phyloP scores from a whole-genome alignment of 768 basidiomycete genomes.

The Pleurotus pulmonarius region DNA sequence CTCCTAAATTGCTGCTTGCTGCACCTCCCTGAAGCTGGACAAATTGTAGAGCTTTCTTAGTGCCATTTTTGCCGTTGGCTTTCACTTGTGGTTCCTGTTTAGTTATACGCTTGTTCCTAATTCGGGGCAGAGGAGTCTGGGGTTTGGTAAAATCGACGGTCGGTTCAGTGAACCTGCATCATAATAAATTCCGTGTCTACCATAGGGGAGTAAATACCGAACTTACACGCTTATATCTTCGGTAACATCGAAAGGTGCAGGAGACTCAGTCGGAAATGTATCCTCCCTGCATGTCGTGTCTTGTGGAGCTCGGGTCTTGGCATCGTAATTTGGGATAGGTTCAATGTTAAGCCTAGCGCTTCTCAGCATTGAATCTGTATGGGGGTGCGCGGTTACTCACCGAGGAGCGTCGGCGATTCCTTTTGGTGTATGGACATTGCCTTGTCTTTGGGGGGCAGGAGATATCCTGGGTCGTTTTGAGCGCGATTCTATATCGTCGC shows the following conservation, averaged over 20 bases:
- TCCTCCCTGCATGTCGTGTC: background rate
- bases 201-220: background rate
- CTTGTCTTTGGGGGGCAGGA: too few species aligned
- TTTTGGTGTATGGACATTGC: too few species aligned
- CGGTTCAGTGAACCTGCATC: background rate
- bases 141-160: background rate
- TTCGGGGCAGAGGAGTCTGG: background rate
- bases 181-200: background rate
- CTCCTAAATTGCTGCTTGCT: constrained; percentile 6
- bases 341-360: too few species aligned
- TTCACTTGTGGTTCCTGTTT: background rate
- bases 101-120: background rate
- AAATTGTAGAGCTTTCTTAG: constrained; percentile 10
- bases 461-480: too few species aligned
- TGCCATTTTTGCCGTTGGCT: constrained; percentile 5
- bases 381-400: too few species aligned
- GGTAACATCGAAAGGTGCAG: background rate
- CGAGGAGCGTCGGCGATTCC: too few species aligned
- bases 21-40: constrained; percentile 8
- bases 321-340: too few species aligned
- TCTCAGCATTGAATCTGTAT: too few species aligned
- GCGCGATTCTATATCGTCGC: too few species aligned
- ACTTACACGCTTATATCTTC: constrained; percentile 7
- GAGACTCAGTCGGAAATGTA: background rate
- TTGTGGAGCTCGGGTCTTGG: too few species aligned